Conservation (phyloP, 306 rosid species). For the Sphenostylis stenocarpa region DNA sequence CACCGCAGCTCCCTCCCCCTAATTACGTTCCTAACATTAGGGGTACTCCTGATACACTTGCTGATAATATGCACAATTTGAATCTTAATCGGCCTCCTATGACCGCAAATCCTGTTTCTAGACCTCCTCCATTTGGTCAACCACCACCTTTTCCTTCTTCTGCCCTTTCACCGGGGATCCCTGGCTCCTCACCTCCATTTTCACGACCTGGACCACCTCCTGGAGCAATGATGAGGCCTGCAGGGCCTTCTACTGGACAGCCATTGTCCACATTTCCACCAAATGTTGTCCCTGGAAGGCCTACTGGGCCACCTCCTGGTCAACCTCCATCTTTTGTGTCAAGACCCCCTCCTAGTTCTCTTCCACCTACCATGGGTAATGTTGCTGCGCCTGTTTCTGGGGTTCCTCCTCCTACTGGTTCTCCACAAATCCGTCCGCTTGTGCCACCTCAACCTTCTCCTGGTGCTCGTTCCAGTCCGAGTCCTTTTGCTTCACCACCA, state of each 20-base stretch:
- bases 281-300: conserved; percentile 42
- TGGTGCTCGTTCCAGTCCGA: conserved; percentile 54
- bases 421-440: conserved; percentile 48
- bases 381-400: conserved; percentile 45
- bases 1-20: conserved; percentile 58
- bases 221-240: conserved; percentile 48
- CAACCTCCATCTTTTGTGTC: conserved; percentile 44
- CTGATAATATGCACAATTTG: conserved; percentile 67
- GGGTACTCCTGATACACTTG: conserved; percentile 49
- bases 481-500: conserved; percentile 44
- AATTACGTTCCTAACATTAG: conserved; percentile 64
- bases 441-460: conserved; percentile 30
- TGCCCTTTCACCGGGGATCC: conserved; percentile 47
- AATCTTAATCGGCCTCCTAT: conserved; percentile 77
- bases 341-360: conserved; percentile 58
- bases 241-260: conserved; percentile 53
- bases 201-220: conserved; percentile 84
- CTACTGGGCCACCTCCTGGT: conserved; percentile 48
- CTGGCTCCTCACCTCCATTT: conserved; percentile 50
- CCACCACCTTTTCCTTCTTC: conserved; percentile 58
- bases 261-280: conserved; percentile 47
- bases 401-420: conserved; percentile 48
- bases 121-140: conserved; percentile 77
- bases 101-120: conserved; percentile 62
- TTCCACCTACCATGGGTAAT: conserved; percentile 42